Evolutionary conservation across 768 basidiomycete genomes (phyloP).

Genomic region (Polyporus arcularius): DNA sequence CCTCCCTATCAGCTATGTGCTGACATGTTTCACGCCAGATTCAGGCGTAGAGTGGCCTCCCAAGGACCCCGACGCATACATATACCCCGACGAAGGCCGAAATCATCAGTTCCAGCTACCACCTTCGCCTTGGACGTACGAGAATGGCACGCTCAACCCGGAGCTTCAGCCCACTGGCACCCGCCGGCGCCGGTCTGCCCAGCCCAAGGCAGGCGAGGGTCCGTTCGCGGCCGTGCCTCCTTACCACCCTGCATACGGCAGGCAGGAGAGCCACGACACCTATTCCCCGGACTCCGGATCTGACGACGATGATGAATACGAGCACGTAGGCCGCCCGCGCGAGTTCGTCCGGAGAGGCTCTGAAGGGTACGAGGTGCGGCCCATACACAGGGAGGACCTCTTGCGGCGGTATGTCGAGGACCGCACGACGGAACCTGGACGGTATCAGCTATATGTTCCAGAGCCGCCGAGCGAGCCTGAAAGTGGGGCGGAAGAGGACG

Average conservation of each 20-base stretch:
- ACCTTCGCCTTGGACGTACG: constrained; percentile 83
- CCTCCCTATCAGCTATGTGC: not conserved
- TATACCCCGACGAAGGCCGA: constrained; percentile 27
- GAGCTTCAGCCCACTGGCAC: constrained; percentile 63
- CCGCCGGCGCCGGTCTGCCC: constrained; percentile 26
- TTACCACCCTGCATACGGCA: constrained; percentile 73
- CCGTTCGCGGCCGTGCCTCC: constrained; percentile 60
- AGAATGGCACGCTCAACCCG: constrained; percentile 77
- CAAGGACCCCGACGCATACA: constrained; percentile 49
- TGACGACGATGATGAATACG: constrained; percentile 30
- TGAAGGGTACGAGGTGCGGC: constrained; percentile 78
- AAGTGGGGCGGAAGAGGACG: constrained; percentile 38
- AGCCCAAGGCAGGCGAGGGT: constrained; percentile 29
- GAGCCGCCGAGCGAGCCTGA: constrained; percentile 45
- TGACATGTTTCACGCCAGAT: constrained; percentile 31
- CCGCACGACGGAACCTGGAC: constrained; percentile 54
- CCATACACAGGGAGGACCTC: constrained; percentile 64
- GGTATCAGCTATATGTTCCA: constrained; percentile 71
- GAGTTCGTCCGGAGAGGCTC: constrained; percentile 64
- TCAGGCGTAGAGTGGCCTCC: constrained; percentile 69
- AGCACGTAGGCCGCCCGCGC: constrained; percentile 32
- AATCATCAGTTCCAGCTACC: constrained; percentile 49
- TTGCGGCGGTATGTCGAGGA: constrained; percentile 56
- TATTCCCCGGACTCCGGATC: constrained; percentile 19
- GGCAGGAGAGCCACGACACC: constrained; percentile 30